Percentiles rank a stretch among this genome's conserved stretches.
phyloP scores from a whole-genome alignment of 306 rosid species.

The Castanopsis chinensis region DNA sequence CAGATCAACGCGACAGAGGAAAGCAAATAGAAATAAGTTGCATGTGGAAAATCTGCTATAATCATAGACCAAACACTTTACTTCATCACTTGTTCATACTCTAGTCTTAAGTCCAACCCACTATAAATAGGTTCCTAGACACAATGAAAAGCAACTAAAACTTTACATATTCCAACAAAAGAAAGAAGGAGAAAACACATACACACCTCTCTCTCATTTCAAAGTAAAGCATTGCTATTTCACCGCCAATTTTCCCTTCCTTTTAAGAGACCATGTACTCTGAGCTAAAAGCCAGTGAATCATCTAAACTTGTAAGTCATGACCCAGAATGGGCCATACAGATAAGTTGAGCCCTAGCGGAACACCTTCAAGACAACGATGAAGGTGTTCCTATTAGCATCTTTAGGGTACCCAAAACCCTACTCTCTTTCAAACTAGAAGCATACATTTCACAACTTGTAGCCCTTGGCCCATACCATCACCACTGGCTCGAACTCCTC shows the following conservation, averaged over 20 bases:
- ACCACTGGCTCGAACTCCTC: conserved; percentile 5
- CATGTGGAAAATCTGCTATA: neutral
- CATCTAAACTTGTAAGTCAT: neutral
- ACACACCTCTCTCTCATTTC: neutral
- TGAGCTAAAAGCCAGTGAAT: neutral
- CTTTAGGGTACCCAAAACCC: conserved; percentile 15
- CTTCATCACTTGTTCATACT: too few species aligned
- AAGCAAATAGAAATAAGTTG: too few species aligned
- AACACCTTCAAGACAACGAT: neutral
- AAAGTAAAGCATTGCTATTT: neutral
- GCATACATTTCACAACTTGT: conserved; percentile 2
- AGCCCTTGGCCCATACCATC: conserved; percentile 19
- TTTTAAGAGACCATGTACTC: neutral
- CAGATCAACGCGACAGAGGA: too few species aligned
- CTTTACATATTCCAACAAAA: neutral
- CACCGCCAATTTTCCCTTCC: too few species aligned
- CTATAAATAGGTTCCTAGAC: neutral
- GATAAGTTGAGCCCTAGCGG: conserved; percentile 1
- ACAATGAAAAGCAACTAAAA: neutral
- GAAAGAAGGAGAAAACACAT: neutral
- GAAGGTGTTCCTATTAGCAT: neutral
- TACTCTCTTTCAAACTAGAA: neutral
- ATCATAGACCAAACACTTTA: neutral
- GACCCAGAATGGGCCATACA: conserved; percentile 15
- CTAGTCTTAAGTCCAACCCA: neutral